Conservation (phyloP, 2,329 filamentous ascomycete genomes). For the Fusarium dimerum region DNA sequence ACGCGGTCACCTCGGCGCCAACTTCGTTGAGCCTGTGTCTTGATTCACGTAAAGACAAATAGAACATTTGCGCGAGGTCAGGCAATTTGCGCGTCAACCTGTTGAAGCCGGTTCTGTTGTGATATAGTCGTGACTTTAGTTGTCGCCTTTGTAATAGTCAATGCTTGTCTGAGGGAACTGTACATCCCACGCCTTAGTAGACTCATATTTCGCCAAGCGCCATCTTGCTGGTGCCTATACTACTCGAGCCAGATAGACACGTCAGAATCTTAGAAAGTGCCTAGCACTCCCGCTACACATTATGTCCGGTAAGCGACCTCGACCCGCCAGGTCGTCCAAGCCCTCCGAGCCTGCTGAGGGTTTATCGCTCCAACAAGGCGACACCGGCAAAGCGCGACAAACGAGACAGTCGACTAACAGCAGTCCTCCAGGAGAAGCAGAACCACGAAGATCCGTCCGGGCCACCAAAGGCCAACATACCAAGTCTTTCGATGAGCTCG, state of each 20-base stretch:
- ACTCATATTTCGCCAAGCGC: constrained; percentile 20
- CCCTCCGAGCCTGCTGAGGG: constrained; percentile 11
- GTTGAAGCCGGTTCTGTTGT: constrained; percentile 26
- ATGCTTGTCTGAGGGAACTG: constrained; percentile 31
- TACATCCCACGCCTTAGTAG: constrained; percentile 32
- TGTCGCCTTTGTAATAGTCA: constrained; percentile 36
- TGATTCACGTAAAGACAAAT: constrained; percentile 19
- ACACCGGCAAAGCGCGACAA: constrained; percentile 7
- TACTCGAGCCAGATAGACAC: constrained; percentile 12
- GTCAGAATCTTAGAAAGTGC: constrained; percentile 3
- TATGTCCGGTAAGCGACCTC: constrained; percentile 40
- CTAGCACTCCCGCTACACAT: constrained; percentile 13
- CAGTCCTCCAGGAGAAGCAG: constrained; percentile 50
- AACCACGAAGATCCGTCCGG: constrained; percentile 90
- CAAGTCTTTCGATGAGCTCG: constrained; percentile 80
- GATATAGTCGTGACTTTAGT: constrained; percentile 38
- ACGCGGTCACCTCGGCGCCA: neutral
- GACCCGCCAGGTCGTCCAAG: constrained; percentile 19
- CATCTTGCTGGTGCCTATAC: constrained; percentile 13
- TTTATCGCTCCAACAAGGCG: constrained; percentile 3
- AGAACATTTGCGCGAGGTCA: constrained; percentile 22
- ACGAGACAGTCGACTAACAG: constrained; percentile 21
- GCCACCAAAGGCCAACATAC: constrained; percentile 96
- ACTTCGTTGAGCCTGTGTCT: neutral
- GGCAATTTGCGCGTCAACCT: constrained; percentile 25